phyloP scores from a whole-genome alignment of 352 stramenopile species.

The Pythium apleroticum region DNA sequence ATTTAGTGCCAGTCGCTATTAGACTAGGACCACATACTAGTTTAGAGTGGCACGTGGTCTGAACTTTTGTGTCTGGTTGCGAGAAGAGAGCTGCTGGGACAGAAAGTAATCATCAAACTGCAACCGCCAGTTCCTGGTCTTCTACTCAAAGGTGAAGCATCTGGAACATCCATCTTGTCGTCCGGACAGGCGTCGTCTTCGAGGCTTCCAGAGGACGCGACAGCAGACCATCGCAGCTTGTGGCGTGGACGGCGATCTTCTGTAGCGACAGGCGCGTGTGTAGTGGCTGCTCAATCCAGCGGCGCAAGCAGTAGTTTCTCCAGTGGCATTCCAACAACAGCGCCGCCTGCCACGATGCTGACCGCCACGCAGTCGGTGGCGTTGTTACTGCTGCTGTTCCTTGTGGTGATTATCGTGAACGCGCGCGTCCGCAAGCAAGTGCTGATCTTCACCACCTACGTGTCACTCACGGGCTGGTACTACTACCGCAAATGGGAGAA shows the following conservation, averaged over 20 bases:
- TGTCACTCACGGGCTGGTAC: constrained; percentile 82
- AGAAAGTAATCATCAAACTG: neutral
- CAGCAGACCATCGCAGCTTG: neutral
- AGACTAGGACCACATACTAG: neutral
- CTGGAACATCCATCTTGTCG: neutral
- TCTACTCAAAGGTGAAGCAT: constrained; percentile 5
- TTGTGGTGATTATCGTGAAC: constrained; percentile 44
- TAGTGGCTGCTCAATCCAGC: neutral
- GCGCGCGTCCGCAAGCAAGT: constrained; percentile 53
- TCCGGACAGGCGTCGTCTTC: neutral
- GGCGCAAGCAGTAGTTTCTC: neutral
- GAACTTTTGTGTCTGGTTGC: neutral
- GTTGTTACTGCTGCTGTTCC: constrained; percentile 42
- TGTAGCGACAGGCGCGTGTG: neutral
- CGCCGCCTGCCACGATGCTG: neutral
- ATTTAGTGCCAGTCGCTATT: neutral
- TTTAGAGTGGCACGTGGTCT: neutral
- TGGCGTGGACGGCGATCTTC: constrained; percentile 1
- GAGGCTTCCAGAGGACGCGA: constrained; percentile 3
- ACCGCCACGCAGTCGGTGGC: constrained; percentile 17
- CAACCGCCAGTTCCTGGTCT: neutral
- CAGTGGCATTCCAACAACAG: neutral
- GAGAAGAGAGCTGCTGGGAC: neutral
- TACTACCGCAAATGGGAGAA: constrained; percentile 82
- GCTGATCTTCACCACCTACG: constrained; percentile 75